Conservation (phyloP, 2,329 filamentous ascomycete genomes). For the Pseudopithomyces maydicus region DNA sequence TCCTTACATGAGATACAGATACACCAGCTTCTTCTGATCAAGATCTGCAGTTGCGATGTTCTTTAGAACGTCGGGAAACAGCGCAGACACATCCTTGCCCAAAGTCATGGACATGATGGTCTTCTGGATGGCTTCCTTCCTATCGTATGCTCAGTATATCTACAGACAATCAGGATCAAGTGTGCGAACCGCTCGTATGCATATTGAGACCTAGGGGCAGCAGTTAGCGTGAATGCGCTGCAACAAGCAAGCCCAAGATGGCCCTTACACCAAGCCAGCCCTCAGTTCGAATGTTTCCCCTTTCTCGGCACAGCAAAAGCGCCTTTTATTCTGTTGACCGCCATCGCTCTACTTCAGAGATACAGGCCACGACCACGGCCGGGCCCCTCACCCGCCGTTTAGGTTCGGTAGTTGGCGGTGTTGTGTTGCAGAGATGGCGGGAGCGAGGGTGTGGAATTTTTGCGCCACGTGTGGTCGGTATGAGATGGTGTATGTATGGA, state of each 20-base stretch:
- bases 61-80: slow-evolving; percentile 97
- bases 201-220: slow-evolving; percentile 80
- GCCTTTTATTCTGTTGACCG: slow-evolving; percentile 93
- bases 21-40: slow-evolving; percentile 99
- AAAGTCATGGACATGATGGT: slow-evolving; percentile 99
- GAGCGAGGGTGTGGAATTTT: slow-evolving; percentile 12
- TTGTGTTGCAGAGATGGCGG: slow-evolving; percentile 6
- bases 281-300: slow-evolving; percentile 97
- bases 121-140: slow-evolving; percentile 98
- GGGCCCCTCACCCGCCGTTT: slow-evolving; percentile 40
- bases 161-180: not conserved
- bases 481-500: not conserved
- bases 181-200: slow-evolving; percentile 79
- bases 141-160: slow-evolving; percentile 45
- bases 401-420: slow-evolving; percentile 3
- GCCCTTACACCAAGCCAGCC: slow-evolving; percentile 75
- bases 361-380: slow-evolving; percentile 35
- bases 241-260: slow-evolving; percentile 5
- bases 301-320: slow-evolving; percentile 93
- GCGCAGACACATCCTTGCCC: slow-evolving; percentile 95
- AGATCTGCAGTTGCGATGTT: slow-evolving; percentile 95
- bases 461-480: not conserved
- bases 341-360: slow-evolving; percentile 63
- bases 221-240: slow-evolving; percentile 34
- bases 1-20: slow-evolving; percentile 89